Percentiles rank a stretch among this genome's conserved stretches.
Evolutionary conservation across 352 stramenopile genomes (phyloP).

Genomic region (Globisporangium perplexum): DNA sequence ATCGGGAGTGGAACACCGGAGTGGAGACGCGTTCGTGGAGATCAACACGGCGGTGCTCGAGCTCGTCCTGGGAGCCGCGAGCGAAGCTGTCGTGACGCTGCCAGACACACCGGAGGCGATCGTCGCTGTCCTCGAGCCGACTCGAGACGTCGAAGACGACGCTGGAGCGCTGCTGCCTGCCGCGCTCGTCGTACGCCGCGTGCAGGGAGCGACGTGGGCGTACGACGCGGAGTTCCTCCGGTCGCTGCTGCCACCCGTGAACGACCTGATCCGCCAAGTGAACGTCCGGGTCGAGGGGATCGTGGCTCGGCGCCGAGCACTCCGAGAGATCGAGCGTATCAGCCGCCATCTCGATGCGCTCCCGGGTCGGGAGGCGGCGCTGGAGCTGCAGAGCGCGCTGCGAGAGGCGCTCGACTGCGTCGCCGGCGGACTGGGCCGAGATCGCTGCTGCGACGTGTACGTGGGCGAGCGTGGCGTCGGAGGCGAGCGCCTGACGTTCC

Average conservation of each 20-base stretch:
- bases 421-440: constrained; percentile 18
- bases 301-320: constrained; percentile 23
- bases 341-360: constrained; percentile 7
- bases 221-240: constrained; percentile 58
- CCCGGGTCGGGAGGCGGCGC: constrained; percentile 5
- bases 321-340: constrained; percentile 19
- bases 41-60: constrained; percentile 1
- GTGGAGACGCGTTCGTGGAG: not conserved
- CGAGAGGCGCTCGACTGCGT: constrained; percentile 25
- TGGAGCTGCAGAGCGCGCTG: constrained; percentile 19
- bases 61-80: constrained; percentile 1
- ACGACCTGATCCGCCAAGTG: constrained; percentile 34
- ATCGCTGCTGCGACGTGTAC: constrained; percentile 38
- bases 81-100: not conserved
- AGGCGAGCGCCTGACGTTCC: constrained; percentile 11
- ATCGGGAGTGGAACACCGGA: no score
- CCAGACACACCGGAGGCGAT: constrained; percentile 14
- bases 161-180: constrained; percentile 15
- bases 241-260: constrained; percentile 31
- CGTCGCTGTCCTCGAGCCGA: constrained; percentile 13
- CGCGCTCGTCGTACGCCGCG: constrained; percentile 39
- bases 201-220: constrained; percentile 37
- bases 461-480: constrained; percentile 30
- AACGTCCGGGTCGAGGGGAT: constrained; percentile 49
- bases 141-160: constrained; percentile 27